Percentiles rank a stretch among this genome's conserved stretches.
Evolutionary conservation across 164 flowering plant species (phyloP).

Genomic region (Sedum album): DNA sequence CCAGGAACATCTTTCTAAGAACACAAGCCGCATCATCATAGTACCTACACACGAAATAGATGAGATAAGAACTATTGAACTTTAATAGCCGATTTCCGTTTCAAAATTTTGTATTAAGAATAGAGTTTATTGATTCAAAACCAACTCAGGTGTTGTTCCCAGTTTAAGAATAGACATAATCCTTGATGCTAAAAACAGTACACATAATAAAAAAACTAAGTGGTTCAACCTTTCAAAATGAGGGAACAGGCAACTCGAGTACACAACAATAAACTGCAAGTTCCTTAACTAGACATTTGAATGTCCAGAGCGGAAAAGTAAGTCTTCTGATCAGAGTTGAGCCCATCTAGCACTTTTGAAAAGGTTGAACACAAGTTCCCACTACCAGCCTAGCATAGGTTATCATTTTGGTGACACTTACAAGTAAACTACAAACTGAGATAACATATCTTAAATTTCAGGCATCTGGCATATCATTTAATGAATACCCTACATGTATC

Average conservation of each 20-base stretch:
- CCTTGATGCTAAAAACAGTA: background rate
- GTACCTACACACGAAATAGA: constrained; percentile 42
- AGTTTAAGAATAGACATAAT: background rate
- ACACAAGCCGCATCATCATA: constrained; percentile 99
- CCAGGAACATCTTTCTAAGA: constrained; percentile 89
- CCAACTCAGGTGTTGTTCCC: background rate
- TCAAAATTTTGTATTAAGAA: background rate
- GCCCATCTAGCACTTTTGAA: background rate
- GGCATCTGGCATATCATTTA: background rate
- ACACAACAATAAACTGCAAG: background rate
- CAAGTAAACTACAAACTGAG: background rate
- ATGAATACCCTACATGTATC: no score
- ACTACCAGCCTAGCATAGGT: no score
- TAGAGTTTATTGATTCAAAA: background rate
- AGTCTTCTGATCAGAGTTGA: background rate
- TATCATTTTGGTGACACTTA: no score
- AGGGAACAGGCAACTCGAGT: background rate
- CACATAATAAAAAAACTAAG: background rate
- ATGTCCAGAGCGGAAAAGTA: background rate
- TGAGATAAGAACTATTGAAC: background rate
- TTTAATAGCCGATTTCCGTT: background rate
- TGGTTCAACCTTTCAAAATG: background rate
- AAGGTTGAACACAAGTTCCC: background rate
- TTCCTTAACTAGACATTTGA: background rate
- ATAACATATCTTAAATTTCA: background rate